These are phyloP conservation scores for Cytospora chrysosperma DNA, from an alignment of 2,329 filamentous ascomycete species.

Conservation along the genomic window DNA sequence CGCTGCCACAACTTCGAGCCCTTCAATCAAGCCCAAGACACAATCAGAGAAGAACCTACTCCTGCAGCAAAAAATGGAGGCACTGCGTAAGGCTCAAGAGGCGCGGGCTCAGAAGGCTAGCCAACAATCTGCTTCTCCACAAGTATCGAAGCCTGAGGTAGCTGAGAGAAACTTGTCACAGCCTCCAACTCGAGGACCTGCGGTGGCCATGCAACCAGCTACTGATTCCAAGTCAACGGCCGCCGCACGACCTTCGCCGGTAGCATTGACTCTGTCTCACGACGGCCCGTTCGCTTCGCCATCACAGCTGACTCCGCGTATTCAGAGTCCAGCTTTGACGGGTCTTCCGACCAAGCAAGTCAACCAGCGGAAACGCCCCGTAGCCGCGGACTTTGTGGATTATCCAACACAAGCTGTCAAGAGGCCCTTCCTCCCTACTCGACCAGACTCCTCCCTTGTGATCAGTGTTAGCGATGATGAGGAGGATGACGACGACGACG, in stretches of 20 bases:
- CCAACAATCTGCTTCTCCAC: constrained; percentile 24
- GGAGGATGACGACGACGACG: constrained; percentile 64
- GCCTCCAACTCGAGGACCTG: constrained; percentile 1
- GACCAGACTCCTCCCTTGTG: constrained; percentile 63
- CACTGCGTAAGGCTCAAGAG: constrained; percentile 58
- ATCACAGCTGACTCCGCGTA: neutral
- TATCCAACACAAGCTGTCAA: constrained; percentile 48
- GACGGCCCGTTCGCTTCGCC: neutral
- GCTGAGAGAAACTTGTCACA: neutral
- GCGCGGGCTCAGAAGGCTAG: constrained; percentile 39
- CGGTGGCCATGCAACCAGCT: constrained; percentile 10
- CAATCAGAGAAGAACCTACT: constrained; percentile 71
- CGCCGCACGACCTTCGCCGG: neutral
- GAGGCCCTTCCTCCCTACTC: constrained; percentile 61
- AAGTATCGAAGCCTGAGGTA: constrained; percentile 12
- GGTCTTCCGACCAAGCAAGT: constrained; percentile 6
- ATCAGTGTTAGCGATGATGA: constrained; percentile 81
- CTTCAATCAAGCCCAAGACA: constrained; percentile 39
- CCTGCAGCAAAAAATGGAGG: constrained; percentile 75
- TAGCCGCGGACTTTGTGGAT: constrained; percentile 71
- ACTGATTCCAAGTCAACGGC: neutral
- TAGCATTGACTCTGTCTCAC: neutral
- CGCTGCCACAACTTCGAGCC: constrained; percentile 5
- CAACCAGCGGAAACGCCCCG: constrained; percentile 43
- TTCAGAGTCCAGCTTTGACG: constrained; percentile 11